Evolutionary conservation across 306 rosid species (phyloP), one percentile per base, ranked within the genome.

Genomic region (Albizia julibrissin): DNA sequence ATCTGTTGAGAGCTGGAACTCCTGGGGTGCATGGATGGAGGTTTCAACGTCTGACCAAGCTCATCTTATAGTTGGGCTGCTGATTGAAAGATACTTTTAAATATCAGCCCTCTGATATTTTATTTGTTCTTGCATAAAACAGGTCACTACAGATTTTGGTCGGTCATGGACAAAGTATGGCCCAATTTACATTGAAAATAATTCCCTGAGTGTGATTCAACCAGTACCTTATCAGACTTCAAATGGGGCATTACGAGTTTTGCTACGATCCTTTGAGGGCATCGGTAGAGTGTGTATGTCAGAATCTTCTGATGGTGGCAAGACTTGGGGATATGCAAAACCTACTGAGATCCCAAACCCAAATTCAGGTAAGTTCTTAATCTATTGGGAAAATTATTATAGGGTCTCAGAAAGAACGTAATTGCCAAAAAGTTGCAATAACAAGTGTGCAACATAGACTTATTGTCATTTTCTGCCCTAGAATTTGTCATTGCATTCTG

Each of bases 21-120:
- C 98, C 44, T 93, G 99, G 99, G 99, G 99, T 1, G 87, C 99
- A 76, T 93, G 99, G 99, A 75, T 91, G 70, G 99, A 95, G 98
- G 98, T 95, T 80, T 62, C 54, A 65, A 68, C 75, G 93, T 80
- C 59, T 59, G 56, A 71, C 73, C 39, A 47, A 42, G 79, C 81
- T 10, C 54, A 65, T 79, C 80, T 82, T 47, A 14, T 46, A 46
- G 40, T 71, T 79, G 64, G 79, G 52, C 24, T 10, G 47, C 77
- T 80, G 75, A 69, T 39, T 72, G 44, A 54, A 21, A 27, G 64
- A 86, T 69, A 6, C 82, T 67, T 67, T 80, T 39, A 78, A 50
- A 58, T 77, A 34, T 44, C 69, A 72, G 29, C 68, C 52, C 42
- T 69, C 76, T 91, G 70, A 88, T 71, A 70, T 79, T 75, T 72